Base-by-base conservation (phyloP, 805 yeast genomes). In the Sporopachydermia lactativora region DNA sequence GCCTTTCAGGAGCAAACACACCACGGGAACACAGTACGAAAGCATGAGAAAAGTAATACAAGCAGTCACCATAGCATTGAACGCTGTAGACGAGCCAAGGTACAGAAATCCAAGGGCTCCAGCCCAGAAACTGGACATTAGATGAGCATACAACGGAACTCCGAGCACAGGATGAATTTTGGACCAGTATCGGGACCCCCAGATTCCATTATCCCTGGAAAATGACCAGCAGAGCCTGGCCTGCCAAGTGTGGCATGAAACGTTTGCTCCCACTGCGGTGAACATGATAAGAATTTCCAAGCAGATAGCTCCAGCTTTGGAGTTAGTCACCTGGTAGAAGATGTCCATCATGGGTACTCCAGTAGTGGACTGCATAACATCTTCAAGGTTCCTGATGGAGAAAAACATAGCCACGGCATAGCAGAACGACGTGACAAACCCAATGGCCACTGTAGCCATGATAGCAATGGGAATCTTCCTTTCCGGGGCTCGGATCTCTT, bases 171-270 rank as follows among this genome's bases (percentile, higher is more conserved):
- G 48, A 47, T 73, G 61, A 39, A 79, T 66, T 42, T 57, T 49
- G 3, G 75, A 53, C 70, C 75, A 69, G 46, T 64, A 65, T 35
- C 57, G 60, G 4, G 79, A 73, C 31, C 67, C 72, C 34, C 77
- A 75, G 43, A 74, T 58, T 31, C 80, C 81, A 38, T 73, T 67
- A 51, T 77, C 83, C 57, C 82, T 65, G 3, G 82, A 66, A 49
- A 77, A 73, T 4, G 82, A 73, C 81, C 82, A 79, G 45, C 77
- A 63, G 39, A 75, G 62, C 48, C 85, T 64, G 17, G 80, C 74
- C 51, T 73, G 78, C 81, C 82, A 76, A 6, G 83, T 75, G 47
- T 73, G 77, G 14, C 75, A 69, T 4, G 78, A 68, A 49, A 75
- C 68, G 47, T 69, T 70, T 56, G 81, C 72, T 39, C 77, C 75